A percentile compares a stretch with the other conserved stretches of the same genome.
Evolutionary conservation across 2,329 filamentous ascomycete genomes (phyloP).

Genomic region (Pezicula carpinea): DNA sequence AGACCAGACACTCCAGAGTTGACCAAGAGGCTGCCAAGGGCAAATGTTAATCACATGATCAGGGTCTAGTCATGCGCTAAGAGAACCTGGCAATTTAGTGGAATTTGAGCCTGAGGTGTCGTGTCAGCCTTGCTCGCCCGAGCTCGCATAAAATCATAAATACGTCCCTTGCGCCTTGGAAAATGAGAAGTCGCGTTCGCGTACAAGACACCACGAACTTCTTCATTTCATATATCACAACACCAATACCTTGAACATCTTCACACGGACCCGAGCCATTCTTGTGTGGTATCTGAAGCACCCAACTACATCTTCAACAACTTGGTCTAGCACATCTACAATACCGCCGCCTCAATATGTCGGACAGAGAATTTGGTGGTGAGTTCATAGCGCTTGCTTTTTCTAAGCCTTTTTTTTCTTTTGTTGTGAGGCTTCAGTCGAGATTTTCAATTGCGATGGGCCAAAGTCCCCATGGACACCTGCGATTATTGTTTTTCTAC

Average conservation of each 20-base stretch:
- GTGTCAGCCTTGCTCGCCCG: constrained; percentile 7
- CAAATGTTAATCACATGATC: too few species aligned
- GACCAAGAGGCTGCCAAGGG: too few species aligned
- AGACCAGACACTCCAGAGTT: too few species aligned
- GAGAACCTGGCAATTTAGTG: neutral
- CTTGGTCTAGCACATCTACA: neutral
- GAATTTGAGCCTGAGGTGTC: neutral
- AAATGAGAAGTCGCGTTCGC: constrained; percentile 9
- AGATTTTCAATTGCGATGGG: too few species aligned
- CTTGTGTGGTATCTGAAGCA: too few species aligned
- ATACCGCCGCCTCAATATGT: constrained; percentile 39
- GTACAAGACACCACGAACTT: neutral
- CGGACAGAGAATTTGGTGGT: constrained; percentile 63
- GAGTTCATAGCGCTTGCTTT: constrained; percentile 23
- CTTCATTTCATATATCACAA: neutral
- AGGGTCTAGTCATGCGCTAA: too few species aligned
- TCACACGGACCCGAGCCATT: neutral
- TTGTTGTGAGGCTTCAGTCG: neutral
- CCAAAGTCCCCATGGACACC: neutral
- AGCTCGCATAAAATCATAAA: constrained; percentile 18
- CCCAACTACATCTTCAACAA: neutral
- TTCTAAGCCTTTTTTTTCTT: constrained; percentile 5
- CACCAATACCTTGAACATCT: neutral
- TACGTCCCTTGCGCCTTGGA: constrained; percentile 5
- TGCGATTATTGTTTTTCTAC: neutral